Evolutionary conservation across 1,284 basidiomycete genomes (phyloP).

Genomic region (Sphagnurus paluster): DNA sequence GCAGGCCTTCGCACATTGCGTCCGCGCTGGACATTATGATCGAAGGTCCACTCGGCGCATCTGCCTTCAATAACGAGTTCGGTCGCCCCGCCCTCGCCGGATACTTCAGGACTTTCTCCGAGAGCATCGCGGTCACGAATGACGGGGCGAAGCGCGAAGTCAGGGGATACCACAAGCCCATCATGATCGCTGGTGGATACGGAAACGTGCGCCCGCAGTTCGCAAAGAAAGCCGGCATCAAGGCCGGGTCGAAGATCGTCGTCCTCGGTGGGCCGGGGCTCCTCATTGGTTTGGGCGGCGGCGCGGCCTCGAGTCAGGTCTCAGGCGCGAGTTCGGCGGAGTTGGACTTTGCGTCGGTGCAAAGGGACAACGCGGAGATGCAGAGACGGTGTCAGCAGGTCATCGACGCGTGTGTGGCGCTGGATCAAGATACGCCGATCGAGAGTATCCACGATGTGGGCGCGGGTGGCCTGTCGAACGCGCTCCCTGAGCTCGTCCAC

Average conservation of each 20-base stretch:
- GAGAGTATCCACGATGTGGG: slow-evolving; percentile 98
- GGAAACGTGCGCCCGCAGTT: slow-evolving; percentile 89
- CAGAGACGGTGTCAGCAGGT: slow-evolving; percentile 96
- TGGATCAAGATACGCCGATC: slow-evolving; percentile 78
- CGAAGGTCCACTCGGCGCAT: slow-evolving; percentile 92
- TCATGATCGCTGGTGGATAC: slow-evolving; percentile 98
- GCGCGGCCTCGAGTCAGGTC: slow-evolving; percentile 92
- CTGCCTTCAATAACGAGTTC: slow-evolving; percentile 99
- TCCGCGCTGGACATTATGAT: slow-evolving; percentile 96
- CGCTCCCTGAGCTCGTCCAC: slow-evolving; percentile 95
- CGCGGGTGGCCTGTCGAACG: slow-evolving; percentile 95
- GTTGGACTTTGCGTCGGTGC: slow-evolving; percentile 96
- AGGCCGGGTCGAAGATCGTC: slow-evolving; percentile 82
- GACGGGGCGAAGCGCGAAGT: slow-evolving; percentile 55
- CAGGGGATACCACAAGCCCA: slow-evolving; percentile 98
- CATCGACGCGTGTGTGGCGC: slow-evolving; percentile 85
- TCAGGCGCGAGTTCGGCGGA: slow-evolving; percentile 88
- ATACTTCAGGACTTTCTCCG: slow-evolving; percentile 89
- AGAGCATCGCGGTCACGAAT: slow-evolving; percentile 56
- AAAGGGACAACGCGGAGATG: slow-evolving; percentile 99
- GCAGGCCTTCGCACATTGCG: slow-evolving; percentile 89
- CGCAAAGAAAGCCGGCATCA: slow-evolving; percentile 76
- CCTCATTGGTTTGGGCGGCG: slow-evolving; percentile 96
- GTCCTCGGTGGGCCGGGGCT: slow-evolving; percentile 98
- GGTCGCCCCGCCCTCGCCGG: slow-evolving; percentile 86